Evolutionary conservation across 2,329 filamentous ascomycete genomes (phyloP).

Genomic region (Juglanconis oblonga): DNA sequence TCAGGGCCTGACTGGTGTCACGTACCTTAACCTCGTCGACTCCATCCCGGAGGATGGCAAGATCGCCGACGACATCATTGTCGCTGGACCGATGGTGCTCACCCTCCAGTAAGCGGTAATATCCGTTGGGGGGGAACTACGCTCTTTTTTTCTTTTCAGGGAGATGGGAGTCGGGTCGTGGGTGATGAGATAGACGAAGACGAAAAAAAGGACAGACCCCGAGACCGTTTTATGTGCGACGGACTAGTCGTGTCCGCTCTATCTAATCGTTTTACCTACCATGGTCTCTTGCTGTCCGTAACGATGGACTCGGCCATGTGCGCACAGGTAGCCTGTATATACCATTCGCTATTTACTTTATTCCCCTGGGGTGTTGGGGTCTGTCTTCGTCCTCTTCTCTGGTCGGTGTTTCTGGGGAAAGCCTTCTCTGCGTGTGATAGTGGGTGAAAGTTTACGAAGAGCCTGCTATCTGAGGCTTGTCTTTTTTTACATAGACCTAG

Average conservation of each 20-base stretch:
- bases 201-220: slow-evolving; percentile 1
- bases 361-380: slow-evolving; percentile 19
- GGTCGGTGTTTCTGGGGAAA: neutral
- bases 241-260: neutral
- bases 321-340: slow-evolving; percentile 26
- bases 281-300: slow-evolving; percentile 6
- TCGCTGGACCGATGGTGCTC: slow-evolving; percentile 64
- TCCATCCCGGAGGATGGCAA: slow-evolving; percentile 45
- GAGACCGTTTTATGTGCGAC: slow-evolving; percentile 9
- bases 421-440: neutral
- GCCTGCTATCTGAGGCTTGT: no score
- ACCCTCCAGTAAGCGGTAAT: slow-evolving; percentile 26
- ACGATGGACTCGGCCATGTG: slow-evolving; percentile 18
- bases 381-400: slow-evolving; percentile 8
- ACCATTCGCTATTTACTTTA: slow-evolving; percentile 24
- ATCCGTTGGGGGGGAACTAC: slow-evolving; percentile 21
- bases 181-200: slow-evolving; percentile 8
- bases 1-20: slow-evolving; percentile 58
- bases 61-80: slow-evolving; percentile 59
- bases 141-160: slow-evolving; percentile 3
- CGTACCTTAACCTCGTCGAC: slow-evolving; percentile 65
- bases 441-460: neutral
- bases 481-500: no score
- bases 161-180: slow-evolving; percentile 8
- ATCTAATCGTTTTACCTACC: slow-evolving; percentile 8